Percentiles rank a stretch among this genome's conserved stretches.
phyloP scores from a whole-genome alignment of 2,329 filamentous ascomycete species.

The Trichocomaceae sp. region DNA sequence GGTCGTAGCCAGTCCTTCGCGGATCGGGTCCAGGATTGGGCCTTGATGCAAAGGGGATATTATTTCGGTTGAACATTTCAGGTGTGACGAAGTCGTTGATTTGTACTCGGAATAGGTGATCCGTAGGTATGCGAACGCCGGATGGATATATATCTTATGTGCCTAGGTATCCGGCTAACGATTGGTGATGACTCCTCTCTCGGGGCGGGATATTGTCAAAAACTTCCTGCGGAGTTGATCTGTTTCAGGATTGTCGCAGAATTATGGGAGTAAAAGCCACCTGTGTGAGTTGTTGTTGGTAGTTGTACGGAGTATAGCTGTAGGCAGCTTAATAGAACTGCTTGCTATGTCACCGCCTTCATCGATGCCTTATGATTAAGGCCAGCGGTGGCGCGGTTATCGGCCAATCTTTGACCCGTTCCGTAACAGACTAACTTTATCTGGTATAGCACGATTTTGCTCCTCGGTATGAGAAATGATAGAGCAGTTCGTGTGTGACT shows the following conservation, averaged over 20 bases:
- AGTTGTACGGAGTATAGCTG: no score
- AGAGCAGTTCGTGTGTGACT: no score
- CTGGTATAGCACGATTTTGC: no score
- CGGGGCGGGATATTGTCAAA: background rate
- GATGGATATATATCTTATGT: no score
- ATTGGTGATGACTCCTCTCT: background rate
- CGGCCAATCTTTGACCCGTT: conserved; percentile 1
- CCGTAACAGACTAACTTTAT: no score
- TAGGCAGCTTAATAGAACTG: background rate
- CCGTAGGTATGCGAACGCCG: no score
- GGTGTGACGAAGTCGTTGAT: background rate
- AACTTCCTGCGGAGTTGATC: background rate
- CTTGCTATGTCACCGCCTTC: conserved; percentile 4
- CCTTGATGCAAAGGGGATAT: conserved; percentile 40
- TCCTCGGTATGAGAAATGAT: no score
- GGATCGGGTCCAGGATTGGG: conserved; percentile 31
- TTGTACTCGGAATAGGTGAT: background rate
- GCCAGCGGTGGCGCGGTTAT: background rate
- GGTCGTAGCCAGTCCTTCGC: conserved; percentile 23
- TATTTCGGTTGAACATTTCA: conserved; percentile 53
- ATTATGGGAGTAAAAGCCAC: background rate
- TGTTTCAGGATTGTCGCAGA: background rate
- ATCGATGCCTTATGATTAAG: background rate
- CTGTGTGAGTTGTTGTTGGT: background rate
- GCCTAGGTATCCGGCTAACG: no score